phyloP scores from a whole-genome alignment of 139 green algal species.

The Picocystis salinarum region DNA sequence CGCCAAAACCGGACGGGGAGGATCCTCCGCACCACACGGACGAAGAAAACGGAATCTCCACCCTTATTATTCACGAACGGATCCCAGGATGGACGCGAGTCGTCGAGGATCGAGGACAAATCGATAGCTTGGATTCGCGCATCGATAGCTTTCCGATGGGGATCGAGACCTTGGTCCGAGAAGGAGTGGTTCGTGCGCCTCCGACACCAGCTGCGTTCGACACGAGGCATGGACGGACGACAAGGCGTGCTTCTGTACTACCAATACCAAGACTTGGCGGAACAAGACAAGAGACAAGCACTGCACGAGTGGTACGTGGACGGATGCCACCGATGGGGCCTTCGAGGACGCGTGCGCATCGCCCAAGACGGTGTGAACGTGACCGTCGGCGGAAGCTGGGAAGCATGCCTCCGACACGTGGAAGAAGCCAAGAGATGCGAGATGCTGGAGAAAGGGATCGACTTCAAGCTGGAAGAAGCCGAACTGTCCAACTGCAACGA shows the following conservation, averaged over 20 bases:
- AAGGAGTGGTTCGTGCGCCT: too few relatives aligned
- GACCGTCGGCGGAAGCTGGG: constrained; percentile 13
- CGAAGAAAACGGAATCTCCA: too few relatives aligned
- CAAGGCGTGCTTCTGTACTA: constrained; percentile 40
- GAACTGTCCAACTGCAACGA: not conserved
- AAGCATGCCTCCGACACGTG: not conserved
- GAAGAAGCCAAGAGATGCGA: constrained; percentile 3
- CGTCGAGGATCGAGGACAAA: too few relatives aligned
- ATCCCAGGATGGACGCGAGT: too few relatives aligned
- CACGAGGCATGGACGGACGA: too few relatives aligned
- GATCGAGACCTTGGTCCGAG: too few relatives aligned
- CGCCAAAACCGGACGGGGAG: too few relatives aligned
- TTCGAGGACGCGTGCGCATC: constrained; percentile 33
- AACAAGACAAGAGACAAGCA: not conserved
- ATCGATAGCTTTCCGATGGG: too few relatives aligned
- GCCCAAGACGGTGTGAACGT: constrained; percentile 37
- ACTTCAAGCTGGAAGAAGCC: constrained; percentile 22
- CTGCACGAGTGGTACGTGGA: not conserved
- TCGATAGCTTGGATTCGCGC: too few relatives aligned
- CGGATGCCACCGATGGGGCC: constrained; percentile 9
- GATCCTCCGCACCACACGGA: too few relatives aligned
- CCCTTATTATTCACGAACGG: too few relatives aligned
- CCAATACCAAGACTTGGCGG: constrained; percentile 24
- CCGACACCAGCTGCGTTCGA: too few relatives aligned
- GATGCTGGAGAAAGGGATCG: constrained; percentile 1